Conservation (phyloP, 2,329 filamentous ascomycete species). For the Aspergillus viridinutans region DNA sequence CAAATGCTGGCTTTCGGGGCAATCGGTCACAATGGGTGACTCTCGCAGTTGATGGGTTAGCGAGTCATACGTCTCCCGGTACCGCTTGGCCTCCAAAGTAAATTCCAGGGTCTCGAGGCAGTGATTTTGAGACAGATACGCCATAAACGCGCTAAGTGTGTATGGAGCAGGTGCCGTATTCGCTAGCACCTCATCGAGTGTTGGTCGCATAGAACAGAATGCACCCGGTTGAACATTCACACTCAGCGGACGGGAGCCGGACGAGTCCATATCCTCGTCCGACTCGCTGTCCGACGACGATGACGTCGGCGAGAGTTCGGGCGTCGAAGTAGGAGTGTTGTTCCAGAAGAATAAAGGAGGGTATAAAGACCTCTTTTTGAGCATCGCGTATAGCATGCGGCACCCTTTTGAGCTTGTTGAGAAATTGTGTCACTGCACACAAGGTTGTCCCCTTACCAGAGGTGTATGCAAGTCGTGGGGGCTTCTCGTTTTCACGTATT, state of each 20-base stretch:
- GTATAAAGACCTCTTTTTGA: conserved; percentile 34
- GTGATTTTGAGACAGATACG: conserved; percentile 93
- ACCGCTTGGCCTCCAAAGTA: conserved; percentile 87
- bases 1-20: conserved; percentile 63
- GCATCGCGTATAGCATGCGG: conserved; percentile 34
- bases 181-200: conserved; percentile 79
- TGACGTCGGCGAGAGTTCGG: conserved; percentile 40
- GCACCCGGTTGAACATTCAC: conserved; percentile 37
- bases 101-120: conserved; percentile 96
- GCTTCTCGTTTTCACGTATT: background rate
- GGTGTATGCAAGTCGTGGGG: background rate
- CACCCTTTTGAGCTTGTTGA: conserved; percentile 11
- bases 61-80: conserved; percentile 63
- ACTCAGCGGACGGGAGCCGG: conserved; percentile 42
- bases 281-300: conserved; percentile 41
- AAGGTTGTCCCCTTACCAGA: background rate
- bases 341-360: conserved; percentile 35
- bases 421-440: conserved; percentile 13
- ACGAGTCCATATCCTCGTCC: conserved; percentile 42
- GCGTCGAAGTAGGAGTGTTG: conserved; percentile 41
- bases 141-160: conserved; percentile 90
- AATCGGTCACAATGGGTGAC: conserved; percentile 47
- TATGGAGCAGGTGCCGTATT: conserved; percentile 84
- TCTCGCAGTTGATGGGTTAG: conserved; percentile 50
- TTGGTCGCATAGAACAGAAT: conserved; percentile 55